These are phyloP conservation scores for Colletotrichum viniferum DNA, from an alignment of 2,329 filamentous ascomycete genomes.

Conservation along the genomic window DNA sequence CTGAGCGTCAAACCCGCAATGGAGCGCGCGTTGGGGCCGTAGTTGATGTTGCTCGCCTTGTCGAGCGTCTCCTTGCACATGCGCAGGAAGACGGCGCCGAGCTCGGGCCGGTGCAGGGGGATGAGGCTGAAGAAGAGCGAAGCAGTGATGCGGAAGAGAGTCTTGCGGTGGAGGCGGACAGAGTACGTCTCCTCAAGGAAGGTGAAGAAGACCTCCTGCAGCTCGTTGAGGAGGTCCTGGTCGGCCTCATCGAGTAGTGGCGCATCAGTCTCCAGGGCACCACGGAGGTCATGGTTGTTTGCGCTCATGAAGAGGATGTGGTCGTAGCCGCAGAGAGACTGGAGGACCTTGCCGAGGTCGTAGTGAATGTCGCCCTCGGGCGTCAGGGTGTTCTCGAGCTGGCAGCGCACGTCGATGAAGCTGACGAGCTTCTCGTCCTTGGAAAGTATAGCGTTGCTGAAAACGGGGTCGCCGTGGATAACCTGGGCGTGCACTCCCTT, in stretches of 20 bases:
- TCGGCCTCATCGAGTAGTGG: slow-evolving; percentile 30
- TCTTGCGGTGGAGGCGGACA: slow-evolving; percentile 30
- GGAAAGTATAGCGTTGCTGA: slow-evolving; percentile 32
- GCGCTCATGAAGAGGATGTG: slow-evolving; percentile 31
- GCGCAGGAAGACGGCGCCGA: slow-evolving; percentile 29
- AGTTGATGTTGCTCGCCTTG: slow-evolving; percentile 25
- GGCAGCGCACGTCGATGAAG: slow-evolving; percentile 34
- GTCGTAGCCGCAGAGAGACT: slow-evolving; percentile 33
- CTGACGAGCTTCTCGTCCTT: slow-evolving; percentile 28
- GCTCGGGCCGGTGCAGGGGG: slow-evolving; percentile 30
- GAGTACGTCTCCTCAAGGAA: slow-evolving; percentile 30
- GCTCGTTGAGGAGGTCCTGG: slow-evolving; percentile 25
- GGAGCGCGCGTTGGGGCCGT: slow-evolving; percentile 19
- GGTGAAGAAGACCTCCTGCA: slow-evolving; percentile 28
- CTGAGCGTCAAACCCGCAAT: slow-evolving; percentile 12
- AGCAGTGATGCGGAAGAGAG: slow-evolving; percentile 33
- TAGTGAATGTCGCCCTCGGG: slow-evolving; percentile 33
- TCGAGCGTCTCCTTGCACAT: slow-evolving; percentile 30
- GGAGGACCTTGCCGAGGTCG: slow-evolving; percentile 34
- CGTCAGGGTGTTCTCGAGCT: slow-evolving; percentile 29
- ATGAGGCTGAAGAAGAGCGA: slow-evolving; percentile 33
- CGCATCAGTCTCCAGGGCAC: slow-evolving; percentile 15
- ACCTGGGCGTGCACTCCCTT: slow-evolving; percentile 28
- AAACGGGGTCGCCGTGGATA: slow-evolving; percentile 34
- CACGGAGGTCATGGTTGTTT: slow-evolving; percentile 21